Percentiles rank a stretch among this genome's conserved stretches.
Conservation (phyloP, 805 yeast genomes). For the Candida pini region DNA sequence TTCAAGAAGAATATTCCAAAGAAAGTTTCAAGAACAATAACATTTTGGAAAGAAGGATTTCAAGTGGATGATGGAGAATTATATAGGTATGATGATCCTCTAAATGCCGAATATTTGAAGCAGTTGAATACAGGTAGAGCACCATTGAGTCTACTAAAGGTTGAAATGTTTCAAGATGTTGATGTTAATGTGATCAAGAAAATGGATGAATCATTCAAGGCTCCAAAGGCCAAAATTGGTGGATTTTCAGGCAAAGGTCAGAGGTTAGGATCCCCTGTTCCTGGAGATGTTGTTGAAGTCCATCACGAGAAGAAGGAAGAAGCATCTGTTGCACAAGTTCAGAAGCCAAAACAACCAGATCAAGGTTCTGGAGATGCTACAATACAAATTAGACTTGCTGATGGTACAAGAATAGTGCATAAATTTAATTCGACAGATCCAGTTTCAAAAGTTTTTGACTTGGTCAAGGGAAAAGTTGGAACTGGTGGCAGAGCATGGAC, state of each 20-base stretch:
- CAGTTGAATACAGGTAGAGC: constrained; percentile 89
- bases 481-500: constrained; percentile 45
- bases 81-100: constrained; percentile 86
- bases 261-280: constrained; percentile 85
- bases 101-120: constrained; percentile 68
- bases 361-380: constrained; percentile 49
- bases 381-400: constrained; percentile 79
- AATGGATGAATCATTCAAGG: constrained; percentile 69
- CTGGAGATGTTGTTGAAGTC: no score
- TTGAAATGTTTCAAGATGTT: constrained; percentile 86
- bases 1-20: constrained; percentile 23
- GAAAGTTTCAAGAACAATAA: constrained; percentile 72
- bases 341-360: constrained; percentile 13
- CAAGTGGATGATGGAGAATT: constrained; percentile 89
- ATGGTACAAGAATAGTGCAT: constrained; percentile 64
- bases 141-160: constrained; percentile 76
- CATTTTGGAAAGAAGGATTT: constrained; percentile 96
- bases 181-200: constrained; percentile 82
- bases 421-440: constrained; percentile 62
- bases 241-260: constrained; percentile 80
- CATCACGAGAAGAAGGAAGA: constrained; percentile 8
- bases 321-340: constrained; percentile 13
- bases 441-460: constrained; percentile 62
- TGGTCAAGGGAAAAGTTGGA: constrained; percentile 49
- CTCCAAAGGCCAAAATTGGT: constrained; percentile 39